Base-by-base conservation (phyloP, 2,329 filamentous ascomycete species). In the Botrytis porri region DNA sequence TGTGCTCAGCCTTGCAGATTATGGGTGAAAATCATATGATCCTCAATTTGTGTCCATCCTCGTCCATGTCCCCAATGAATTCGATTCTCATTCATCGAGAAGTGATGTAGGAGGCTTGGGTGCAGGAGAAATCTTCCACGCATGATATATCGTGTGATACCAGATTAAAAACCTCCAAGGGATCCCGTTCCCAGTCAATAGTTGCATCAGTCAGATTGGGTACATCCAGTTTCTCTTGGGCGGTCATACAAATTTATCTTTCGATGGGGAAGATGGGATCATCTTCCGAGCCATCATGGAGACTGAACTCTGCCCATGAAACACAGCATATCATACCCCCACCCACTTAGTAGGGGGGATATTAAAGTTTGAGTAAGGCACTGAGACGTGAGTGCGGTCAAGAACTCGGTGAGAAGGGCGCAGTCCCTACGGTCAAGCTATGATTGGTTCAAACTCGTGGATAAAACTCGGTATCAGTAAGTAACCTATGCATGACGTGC, bases 101-200 rank as follows among this genome's bases (percentile, higher is more conserved):
- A 57, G 48, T 22, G 35, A 10, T 39, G 48, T 41, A 41, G 32
- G 37, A 32, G 61, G 54, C 66, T 61, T 74, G 18, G 25, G 48
- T 32, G 65, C 35, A 25, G 48, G 39, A 41, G 43, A 32, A 41
- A 69, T 43, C 41, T 48, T 70, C 51, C 59, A 63, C 37, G 69
- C 63, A 69, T 75, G 75, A 77, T 73, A 73, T 64, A 74, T 77
- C 75, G 71, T 65, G 73, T 75, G 63, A 71, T 70, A 76, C 75
- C 70, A 76, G 73, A 75, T 75, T 59, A 37, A 51, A 45, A n/a
- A 73, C 73, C 74, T 74, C 39, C 64, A 66, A 63, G 60, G n/a
- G 29, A 54, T 51, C 37, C 35, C 25, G 60, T 69, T 69, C 35
- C 66, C 66, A 60, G 37, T 60, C 37, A 32, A 45, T 60, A 39